Evolutionary conservation across 1,284 basidiomycete species (phyloP), one percentile per base, ranked within the genome.

Genomic region (Inonotus obliquus): DNA sequence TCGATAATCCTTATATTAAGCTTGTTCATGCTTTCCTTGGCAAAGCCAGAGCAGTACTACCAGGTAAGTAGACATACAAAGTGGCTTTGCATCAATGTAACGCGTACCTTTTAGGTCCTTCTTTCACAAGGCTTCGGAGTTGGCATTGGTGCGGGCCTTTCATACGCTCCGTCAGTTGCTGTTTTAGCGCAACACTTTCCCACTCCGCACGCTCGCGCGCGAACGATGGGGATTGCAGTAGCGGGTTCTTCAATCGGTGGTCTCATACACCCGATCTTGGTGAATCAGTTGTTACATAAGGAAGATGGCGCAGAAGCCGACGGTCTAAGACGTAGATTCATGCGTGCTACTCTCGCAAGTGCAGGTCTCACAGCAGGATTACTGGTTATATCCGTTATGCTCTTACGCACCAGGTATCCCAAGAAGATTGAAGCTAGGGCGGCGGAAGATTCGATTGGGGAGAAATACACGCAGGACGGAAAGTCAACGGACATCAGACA

Each of bases 1-100:
- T 2, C 39, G n/a, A 19, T 41, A 19, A 13, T 41, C 75, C 73
- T 75, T 39, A 68, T 74, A 13, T 74, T 77, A 63, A 76, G 72
- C 59, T 69, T 78, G 5, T 78, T 79, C 67, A 78, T 78, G 78
- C 71, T 79, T 17, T 79, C 77, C 0, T 65, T 78, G 23, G 70
- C 75, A 0, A 72, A 76, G 17, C 66, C 74, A 6, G 69, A 73
- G 25, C 71, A 78, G 49, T 77, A 74, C 59, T 79, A 79, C 63
- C 77, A 79, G 69, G 77, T 76, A 58, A 71, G 32, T 4, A 32
- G 32, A 32, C 4, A 32, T 32, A 32, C 32, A 9, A 9, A 32
- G 32, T 32, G 32, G 9, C 32, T 32, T 32, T 9, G 32, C 4
- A 4, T 32, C 32, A 9, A 32, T 9, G 9, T 32, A 32, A 32